A percentile compares a stretch with the other conserved stretches of the same genome.
Conservation (phyloP, 306 rosid species). For the Quercus wislizeni region DNA sequence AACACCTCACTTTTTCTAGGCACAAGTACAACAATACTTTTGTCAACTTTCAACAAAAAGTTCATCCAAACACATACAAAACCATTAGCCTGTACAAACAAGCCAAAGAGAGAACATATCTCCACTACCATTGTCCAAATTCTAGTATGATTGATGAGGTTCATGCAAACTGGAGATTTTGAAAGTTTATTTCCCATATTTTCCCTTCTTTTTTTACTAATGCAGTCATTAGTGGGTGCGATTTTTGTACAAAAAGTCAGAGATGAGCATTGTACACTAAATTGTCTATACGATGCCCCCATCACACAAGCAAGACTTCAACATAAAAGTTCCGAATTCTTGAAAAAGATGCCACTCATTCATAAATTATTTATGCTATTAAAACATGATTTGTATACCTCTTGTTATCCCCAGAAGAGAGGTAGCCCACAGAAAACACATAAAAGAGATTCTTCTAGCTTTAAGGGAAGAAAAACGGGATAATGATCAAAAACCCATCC, state of each 20-base stretch:
- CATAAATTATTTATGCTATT: slow-evolving; percentile 31
- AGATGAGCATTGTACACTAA: background rate
- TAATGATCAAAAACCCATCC: slow-evolving; percentile 28
- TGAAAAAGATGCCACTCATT: slow-evolving; percentile 4
- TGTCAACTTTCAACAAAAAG: too few species aligned
- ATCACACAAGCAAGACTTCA: background rate
- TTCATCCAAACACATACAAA: too few species aligned
- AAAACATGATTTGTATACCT: slow-evolving; percentile 15
- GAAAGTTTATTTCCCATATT: background rate
- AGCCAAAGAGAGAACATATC: too few species aligned
- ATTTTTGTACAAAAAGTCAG: background rate
- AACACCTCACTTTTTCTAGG: too few species aligned
- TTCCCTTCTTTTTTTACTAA: background rate
- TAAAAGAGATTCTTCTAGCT: slow-evolving; percentile 19
- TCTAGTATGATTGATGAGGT: too few species aligned
- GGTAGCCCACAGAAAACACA: slow-evolving; percentile 39
- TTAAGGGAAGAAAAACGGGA: slow-evolving; percentile 17
- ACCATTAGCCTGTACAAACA: too few species aligned
- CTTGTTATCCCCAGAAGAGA: slow-evolving; percentile 28
- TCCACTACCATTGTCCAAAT: too few species aligned
- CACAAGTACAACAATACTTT: too few species aligned
- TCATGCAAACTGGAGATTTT: too few species aligned
- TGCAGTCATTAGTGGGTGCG: background rate
- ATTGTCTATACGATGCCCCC: background rate
- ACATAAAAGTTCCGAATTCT: background rate